These are phyloP conservation scores for Trametes coccinea DNA, from an alignment of 768 basidiomycete species.

Conservation along the genomic window DNA sequence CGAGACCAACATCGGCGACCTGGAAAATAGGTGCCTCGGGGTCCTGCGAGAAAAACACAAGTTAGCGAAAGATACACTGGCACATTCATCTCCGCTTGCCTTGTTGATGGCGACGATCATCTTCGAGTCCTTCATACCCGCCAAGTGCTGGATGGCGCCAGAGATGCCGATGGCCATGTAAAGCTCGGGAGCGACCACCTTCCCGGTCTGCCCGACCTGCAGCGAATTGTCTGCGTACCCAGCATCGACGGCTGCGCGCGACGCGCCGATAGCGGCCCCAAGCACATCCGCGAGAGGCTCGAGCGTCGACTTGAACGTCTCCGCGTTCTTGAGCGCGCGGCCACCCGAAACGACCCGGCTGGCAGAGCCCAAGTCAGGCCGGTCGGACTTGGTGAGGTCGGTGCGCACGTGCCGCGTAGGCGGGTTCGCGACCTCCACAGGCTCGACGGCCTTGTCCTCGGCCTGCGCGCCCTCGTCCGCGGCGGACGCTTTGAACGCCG, in stretches of 20 bases:
- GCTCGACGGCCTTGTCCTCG: constrained; percentile 60
- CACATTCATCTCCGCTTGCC: constrained; percentile 41
- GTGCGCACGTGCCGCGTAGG: constrained; percentile 70
- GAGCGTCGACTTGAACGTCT: constrained; percentile 84
- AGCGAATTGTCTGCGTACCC: constrained; percentile 97
- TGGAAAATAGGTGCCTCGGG: constrained; percentile 99
- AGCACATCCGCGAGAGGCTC: constrained; percentile 92
- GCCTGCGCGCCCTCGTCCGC: constrained; percentile 54
- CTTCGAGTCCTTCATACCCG: constrained; percentile 99
- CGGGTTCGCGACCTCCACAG: constrained; percentile 57
- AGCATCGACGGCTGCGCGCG: constrained; percentile 95
- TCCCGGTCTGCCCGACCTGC: constrained; percentile 99
- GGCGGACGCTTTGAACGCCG: constrained; percentile 76
- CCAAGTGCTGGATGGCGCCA: constrained; percentile 97
- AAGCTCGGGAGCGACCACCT: constrained; percentile 94
- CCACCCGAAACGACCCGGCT: constrained; percentile 92
- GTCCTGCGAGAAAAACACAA: constrained; percentile 52
- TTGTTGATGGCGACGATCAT: constrained; percentile 98
- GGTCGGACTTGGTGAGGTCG: constrained; percentile 82
- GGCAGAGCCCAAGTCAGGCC: constrained; percentile 90
- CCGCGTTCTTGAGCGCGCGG: constrained; percentile 89
- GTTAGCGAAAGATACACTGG: neutral
- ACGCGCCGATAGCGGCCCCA: constrained; percentile 97
- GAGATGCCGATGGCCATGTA: constrained; percentile 98
- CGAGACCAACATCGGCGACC: constrained; percentile 93